A percentile compares a stretch with the other conserved stretches of the same genome.
These are phyloP conservation scores for grape (Vitis vinifera) DNA, from an alignment of 164 flowering plant genomes.

Conservation along the genomic window ASM3070453v1 NC_081822.1:10025001-10025500, in stretches of 20 bases:
- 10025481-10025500: neutral
- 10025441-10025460: neutral
- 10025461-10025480: neutral
- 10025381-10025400: neutral
- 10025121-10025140: no score
- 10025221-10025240: constrained; percentile 14
- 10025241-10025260: constrained; percentile 34
- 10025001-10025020: no score
- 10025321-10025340: constrained; percentile 24
- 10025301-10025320: constrained; percentile 5
- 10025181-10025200: neutral
- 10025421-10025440: neutral
- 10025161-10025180: no score
- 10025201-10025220: constrained; percentile 27
- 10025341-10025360: constrained; percentile 25
- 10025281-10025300: constrained; percentile 4
- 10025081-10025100: no score
- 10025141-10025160: no score
- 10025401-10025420: neutral
- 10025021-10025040: no score
- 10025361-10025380: neutral
- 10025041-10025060: no score
- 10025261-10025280: constrained; percentile 23
- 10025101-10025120: no score
- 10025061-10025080: no score